A percentile compares a stretch with the other conserved stretches of the same genome.
Conservation (phyloP, 805 yeast species). For the Myxozyma geophila region DNA sequence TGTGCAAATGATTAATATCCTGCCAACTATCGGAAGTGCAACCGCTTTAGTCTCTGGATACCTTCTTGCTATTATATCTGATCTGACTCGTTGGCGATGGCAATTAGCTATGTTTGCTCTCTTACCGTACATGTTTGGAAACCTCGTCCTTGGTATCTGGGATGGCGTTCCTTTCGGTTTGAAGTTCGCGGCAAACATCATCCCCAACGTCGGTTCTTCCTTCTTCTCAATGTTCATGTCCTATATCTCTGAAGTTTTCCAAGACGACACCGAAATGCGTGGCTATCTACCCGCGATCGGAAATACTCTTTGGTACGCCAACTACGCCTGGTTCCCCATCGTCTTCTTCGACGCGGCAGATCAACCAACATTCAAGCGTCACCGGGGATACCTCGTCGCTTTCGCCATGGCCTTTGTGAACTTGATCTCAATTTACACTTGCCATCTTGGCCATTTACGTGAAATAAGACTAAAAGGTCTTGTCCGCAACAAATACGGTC, state of each 20-base stretch:
- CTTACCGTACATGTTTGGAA: slow-evolving; percentile 30
- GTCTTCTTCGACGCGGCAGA: slow-evolving; percentile 45
- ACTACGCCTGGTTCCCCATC: slow-evolving; percentile 41
- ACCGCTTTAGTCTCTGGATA: slow-evolving; percentile 42
- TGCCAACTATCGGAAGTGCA: slow-evolving; percentile 47
- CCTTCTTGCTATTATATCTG: slow-evolving; percentile 43
- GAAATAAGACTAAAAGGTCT: slow-evolving; percentile 24
- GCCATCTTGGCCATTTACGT: slow-evolving; percentile 24
- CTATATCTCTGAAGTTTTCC: slow-evolving; percentile 39
- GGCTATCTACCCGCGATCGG: slow-evolving; percentile 44
- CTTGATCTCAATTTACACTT: slow-evolving; percentile 19
- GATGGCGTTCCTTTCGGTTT: slow-evolving; percentile 27
- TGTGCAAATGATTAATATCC: slow-evolving; percentile 42
- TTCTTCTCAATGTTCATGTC: slow-evolving; percentile 35
- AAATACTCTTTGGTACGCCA: slow-evolving; percentile 42
- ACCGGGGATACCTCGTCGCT: slow-evolving; percentile 31
- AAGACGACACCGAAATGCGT: slow-evolving; percentile 44
- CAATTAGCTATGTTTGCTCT: slow-evolving; percentile 29
- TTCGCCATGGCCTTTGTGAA: slow-evolving; percentile 18
- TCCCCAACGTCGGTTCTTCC: slow-evolving; percentile 28
- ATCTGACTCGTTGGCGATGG: slow-evolving; percentile 44
- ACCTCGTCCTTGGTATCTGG: slow-evolving; percentile 33
- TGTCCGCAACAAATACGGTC: slow-evolving; percentile 27
- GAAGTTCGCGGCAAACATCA: slow-evolving; percentile 32
- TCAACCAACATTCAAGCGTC: slow-evolving; percentile 43